phyloP scores from a whole-genome alignment of 2,329 filamentous ascomycete genomes.

The Cordyceps militaris region DNA sequence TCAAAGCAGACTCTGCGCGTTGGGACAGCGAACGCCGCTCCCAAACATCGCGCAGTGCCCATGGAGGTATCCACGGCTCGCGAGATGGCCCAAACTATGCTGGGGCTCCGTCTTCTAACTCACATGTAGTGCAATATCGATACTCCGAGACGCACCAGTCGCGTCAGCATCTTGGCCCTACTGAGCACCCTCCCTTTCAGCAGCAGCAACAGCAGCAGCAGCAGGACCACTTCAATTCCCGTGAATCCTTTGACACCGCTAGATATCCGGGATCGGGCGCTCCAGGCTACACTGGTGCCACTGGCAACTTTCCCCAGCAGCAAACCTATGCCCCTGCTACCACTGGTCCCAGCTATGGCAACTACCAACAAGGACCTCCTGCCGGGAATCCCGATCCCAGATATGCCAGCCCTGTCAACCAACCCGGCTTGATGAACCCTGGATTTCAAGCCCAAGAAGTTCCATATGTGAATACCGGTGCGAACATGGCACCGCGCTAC shows the following conservation, averaged over 20 bases:
- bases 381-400: constrained; percentile 27
- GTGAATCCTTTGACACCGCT: constrained; percentile 36
- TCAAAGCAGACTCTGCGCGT: constrained; percentile 54
- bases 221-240: constrained; percentile 28
- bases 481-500: constrained; percentile 26
- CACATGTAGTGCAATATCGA: constrained; percentile 50
- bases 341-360: constrained; percentile 23
- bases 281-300: constrained; percentile 41
- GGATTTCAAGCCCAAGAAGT: constrained; percentile 26
- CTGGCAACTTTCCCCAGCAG: constrained; percentile 27
- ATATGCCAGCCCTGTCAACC: constrained; percentile 23
- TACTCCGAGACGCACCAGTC: constrained; percentile 45
- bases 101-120: constrained; percentile 51
- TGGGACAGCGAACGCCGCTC: constrained; percentile 55
- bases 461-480: constrained; percentile 30
- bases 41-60: constrained; percentile 44
- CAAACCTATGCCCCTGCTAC: constrained; percentile 24
- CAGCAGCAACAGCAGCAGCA: constrained; percentile 22
- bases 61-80: constrained; percentile 52
- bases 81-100: constrained; percentile 41
- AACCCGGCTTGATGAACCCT: constrained; percentile 25
- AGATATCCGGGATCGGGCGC: constrained; percentile 46
- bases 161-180: constrained; percentile 43
- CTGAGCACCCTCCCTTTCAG: constrained; percentile 27
- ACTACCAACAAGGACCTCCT: constrained; percentile 21